A percentile compares a stretch with the other conserved stretches of the same genome.
These are phyloP conservation scores for Pseudonectria foliicola DNA, from an alignment of 2,329 filamentous ascomycete genomes.

Conservation along the genomic window DNA sequence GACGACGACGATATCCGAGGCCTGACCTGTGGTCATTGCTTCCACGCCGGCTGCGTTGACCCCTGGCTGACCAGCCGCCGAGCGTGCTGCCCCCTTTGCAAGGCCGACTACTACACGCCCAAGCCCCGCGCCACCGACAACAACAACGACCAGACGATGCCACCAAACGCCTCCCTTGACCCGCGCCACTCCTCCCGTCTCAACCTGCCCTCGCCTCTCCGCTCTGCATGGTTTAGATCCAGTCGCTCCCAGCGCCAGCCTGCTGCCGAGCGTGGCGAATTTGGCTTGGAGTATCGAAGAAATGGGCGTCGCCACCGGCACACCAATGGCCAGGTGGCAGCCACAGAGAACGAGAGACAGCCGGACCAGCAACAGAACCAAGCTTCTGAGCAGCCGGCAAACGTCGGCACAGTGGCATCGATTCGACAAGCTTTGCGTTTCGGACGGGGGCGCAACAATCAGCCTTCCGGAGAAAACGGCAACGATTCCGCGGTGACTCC, in stretches of 20 bases:
- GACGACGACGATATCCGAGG: slow-evolving; percentile 94
- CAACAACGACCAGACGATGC: slow-evolving; percentile 28
- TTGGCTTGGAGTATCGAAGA: neutral
- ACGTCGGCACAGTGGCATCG: slow-evolving; percentile 23
- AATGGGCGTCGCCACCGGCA: slow-evolving; percentile 6
- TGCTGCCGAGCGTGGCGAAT: neutral
- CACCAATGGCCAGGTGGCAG: slow-evolving; percentile 3
- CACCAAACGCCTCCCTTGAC: slow-evolving; percentile 19
- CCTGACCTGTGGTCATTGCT: slow-evolving; percentile 92
- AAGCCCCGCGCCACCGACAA: slow-evolving; percentile 64
- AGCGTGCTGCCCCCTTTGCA: slow-evolving; percentile 95
- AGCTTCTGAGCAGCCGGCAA: slow-evolving; percentile 1
- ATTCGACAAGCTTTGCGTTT: slow-evolving; percentile 27
- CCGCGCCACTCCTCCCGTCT: slow-evolving; percentile 36
- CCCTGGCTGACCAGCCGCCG: slow-evolving; percentile 92
- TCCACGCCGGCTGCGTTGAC: slow-evolving; percentile 92
- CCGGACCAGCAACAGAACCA: slow-evolving; percentile 6
- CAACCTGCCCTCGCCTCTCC: slow-evolving; percentile 39
- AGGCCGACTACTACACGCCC: slow-evolving; percentile 93
- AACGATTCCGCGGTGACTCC: slow-evolving; percentile 30
- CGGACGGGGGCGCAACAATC: slow-evolving; percentile 20
- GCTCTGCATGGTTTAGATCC: slow-evolving; percentile 32
- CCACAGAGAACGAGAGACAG: neutral
- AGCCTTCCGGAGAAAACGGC: slow-evolving; percentile 7
- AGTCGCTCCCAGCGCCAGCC: slow-evolving; percentile 1